Base-by-base conservation (phyloP, 108 stramenopile genomes). In the Mediolabrus comicus region DNA sequence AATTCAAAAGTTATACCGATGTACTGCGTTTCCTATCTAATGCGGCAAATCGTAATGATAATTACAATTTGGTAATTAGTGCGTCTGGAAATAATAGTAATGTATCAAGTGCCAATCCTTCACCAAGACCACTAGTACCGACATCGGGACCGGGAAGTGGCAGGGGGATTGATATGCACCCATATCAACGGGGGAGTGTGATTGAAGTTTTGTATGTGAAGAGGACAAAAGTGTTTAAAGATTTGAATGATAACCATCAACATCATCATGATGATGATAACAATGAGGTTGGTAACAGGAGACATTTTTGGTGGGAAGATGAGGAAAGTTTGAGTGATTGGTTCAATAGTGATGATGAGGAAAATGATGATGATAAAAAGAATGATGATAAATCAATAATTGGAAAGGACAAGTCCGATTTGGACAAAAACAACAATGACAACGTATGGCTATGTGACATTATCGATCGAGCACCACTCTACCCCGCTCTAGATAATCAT, bases 161-260 rank as follows among this genome's bases (percentile, higher is more conserved):
- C 9, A 73, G 75, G 67, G 60, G 62, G 41, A 85, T 86, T 54
- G 94, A 95, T 60, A 57, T 74, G 9, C 94, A 95, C 74, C 94
- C 94, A 9, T 95, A 75, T 55, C 75, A 84, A n/a, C 88, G 94
- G 17, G 86, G 88, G 14, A 79, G 84, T 67, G 90, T 95, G 35
- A 92, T 95, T 72, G 91, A 92, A 76, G 94, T 95, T 0, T 62
- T 76, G 67, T 81, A 92, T 71, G 71, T 62, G 26, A 71, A 13
- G 74, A 70, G 65, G 43, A 83, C 60, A 58, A 84, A 46, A 36
- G 67, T 79, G 62, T 63, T 63, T 64, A 39, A 79, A 27, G 74
- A 71, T 36, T 67, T 69, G 41, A 66, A 64, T 24, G 49, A 38
- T 11, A 14, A 10, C 10, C 9, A 25, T 12, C 13, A 19, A 0